Percentiles rank a stretch among this genome's conserved stretches.
Evolutionary conservation across 805 yeast genomes (phyloP).

Genomic region (Komagataella ulmi): DNA sequence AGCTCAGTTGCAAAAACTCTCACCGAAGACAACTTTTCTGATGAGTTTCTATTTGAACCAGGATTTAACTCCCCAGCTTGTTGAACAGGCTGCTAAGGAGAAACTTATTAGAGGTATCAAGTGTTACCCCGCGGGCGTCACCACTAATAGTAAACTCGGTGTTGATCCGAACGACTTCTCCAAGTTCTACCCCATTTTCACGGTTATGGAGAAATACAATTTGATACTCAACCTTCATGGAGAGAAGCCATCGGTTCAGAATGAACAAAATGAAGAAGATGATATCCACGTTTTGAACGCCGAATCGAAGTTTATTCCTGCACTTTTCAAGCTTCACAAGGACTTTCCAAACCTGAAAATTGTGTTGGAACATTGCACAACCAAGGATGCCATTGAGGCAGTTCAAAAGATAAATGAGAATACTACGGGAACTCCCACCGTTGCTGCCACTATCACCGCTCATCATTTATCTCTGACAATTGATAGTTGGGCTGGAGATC

Average conservation of each 20-base stretch:
- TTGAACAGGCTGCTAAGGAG: slow-evolving; percentile 59
- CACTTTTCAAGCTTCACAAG: slow-evolving; percentile 57
- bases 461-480: slow-evolving; percentile 84
- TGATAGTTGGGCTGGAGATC: slow-evolving; percentile 95
- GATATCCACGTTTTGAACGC: slow-evolving; percentile 90
- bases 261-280: slow-evolving; percentile 24
- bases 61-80: slow-evolving; percentile 74
- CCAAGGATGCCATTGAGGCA: slow-evolving; percentile 74
- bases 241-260: slow-evolving; percentile 63
- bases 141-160: slow-evolving; percentile 90
- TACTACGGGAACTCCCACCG: slow-evolving; percentile 24
- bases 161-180: slow-evolving; percentile 89
- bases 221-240: slow-evolving; percentile 88
- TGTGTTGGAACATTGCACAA: slow-evolving; percentile 90
- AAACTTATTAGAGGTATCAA: slow-evolving; percentile 79
- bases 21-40: slow-evolving; percentile 77
- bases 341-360: slow-evolving; percentile 83
- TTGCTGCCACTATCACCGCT: slow-evolving; percentile 91
- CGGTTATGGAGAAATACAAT: slow-evolving; percentile 70
- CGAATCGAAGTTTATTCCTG: slow-evolving; percentile 86
- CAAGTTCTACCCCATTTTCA: slow-evolving; percentile 77
- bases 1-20: slow-evolving; percentile 39
- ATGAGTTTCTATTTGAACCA: slow-evolving; percentile 82
- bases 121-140: slow-evolving; percentile 98
- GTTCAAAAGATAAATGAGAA: slow-evolving; percentile 52